A percentile compares a stretch with the other conserved stretches of the same genome.
Evolutionary conservation across 495 filamentous ascomycete species (phyloP).

Genomic region (Acidomyces sp.): DNA sequence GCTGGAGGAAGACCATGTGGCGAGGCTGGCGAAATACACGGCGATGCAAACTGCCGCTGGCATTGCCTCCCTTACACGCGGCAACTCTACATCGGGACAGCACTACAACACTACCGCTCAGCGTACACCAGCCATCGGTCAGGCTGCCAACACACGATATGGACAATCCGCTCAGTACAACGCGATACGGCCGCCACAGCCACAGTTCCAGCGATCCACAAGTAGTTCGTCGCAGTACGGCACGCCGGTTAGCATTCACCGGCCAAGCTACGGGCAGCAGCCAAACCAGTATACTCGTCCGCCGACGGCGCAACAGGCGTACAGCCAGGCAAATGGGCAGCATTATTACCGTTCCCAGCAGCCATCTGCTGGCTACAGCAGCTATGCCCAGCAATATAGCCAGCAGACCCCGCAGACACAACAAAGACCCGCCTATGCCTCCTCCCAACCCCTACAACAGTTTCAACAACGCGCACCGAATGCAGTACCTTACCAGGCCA

Average conservation of each 20-base stretch:
- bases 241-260: slow-evolving; percentile 4
- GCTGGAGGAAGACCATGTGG: slow-evolving; percentile 72
- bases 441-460: slow-evolving; percentile 13
- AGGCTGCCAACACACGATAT: slow-evolving; percentile 19
- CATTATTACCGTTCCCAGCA: slow-evolving; percentile 21
- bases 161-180: slow-evolving; percentile 10
- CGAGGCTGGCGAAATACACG: slow-evolving; percentile 23
- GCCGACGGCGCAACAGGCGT: slow-evolving; percentile 5
- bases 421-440: slow-evolving; percentile 4
- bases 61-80: slow-evolving; percentile 13
- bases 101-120: slow-evolving; percentile 16
- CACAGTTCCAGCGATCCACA: slow-evolving; percentile 12
- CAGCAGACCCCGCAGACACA: slow-evolving; percentile 7
- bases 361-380: neutral
- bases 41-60: slow-evolving; percentile 20
- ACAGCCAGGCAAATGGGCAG: slow-evolving; percentile 12
- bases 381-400: slow-evolving; percentile 8
- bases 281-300: slow-evolving; percentile 25
- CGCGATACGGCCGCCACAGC: slow-evolving; percentile 10
- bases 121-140: slow-evolving; percentile 18
- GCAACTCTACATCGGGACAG: slow-evolving; percentile 12
- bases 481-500: slow-evolving; percentile 9
- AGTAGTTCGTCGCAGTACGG: slow-evolving; percentile 14
- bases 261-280: slow-evolving; percentile 9
- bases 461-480: slow-evolving; percentile 15